Evolutionary conservation across 345 rosid genomes (phyloP).

Genomic region (Heritiera fomes): DNA sequence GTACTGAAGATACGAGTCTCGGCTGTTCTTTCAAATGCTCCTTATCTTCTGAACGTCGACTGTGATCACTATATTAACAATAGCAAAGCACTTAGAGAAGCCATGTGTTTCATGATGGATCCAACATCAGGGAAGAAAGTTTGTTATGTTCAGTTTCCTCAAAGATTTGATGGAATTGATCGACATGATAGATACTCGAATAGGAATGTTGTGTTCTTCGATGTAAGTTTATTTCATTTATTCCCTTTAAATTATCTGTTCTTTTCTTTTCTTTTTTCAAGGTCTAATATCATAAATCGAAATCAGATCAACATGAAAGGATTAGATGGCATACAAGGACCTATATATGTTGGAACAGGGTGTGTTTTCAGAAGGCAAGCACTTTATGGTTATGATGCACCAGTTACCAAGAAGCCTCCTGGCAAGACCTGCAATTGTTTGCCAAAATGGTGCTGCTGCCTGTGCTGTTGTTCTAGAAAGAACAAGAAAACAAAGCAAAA

Average conservation of each 20-base stretch:
- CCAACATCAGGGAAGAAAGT: conserved; percentile 86
- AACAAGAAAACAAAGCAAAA: conserved; percentile 64
- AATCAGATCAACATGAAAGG: conserved; percentile 98
- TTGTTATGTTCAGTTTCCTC: conserved; percentile 98
- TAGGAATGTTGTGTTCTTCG: conserved; percentile 91
- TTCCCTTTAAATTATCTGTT: background rate
- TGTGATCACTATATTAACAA: conserved; percentile 98
- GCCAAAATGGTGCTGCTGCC: conserved; percentile 92
- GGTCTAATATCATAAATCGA: conserved; percentile 16
- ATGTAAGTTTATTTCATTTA: conserved; percentile 55
- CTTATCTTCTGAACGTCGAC: conserved; percentile 85
- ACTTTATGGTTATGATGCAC: conserved; percentile 90
- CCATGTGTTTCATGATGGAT: conserved; percentile 99
- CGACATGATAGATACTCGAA: conserved; percentile 95
- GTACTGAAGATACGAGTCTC: conserved; percentile 76
- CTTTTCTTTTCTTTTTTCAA: background rate
- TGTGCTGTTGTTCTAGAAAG: conserved; percentile 73
- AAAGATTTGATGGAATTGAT: conserved; percentile 98
- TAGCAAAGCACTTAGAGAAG: conserved; percentile 92
- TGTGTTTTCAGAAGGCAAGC: conserved; percentile 97
- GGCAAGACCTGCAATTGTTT: conserved; percentile 94
- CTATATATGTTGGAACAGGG: conserved; percentile 95
- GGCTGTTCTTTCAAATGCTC: conserved; percentile 92
- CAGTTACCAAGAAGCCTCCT: conserved; percentile 80
- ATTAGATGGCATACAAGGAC: conserved; percentile 97